Evolutionary conservation across 2,329 filamentous ascomycete species (phyloP).

Genomic region (Tolypocladium nubicola): DNA sequence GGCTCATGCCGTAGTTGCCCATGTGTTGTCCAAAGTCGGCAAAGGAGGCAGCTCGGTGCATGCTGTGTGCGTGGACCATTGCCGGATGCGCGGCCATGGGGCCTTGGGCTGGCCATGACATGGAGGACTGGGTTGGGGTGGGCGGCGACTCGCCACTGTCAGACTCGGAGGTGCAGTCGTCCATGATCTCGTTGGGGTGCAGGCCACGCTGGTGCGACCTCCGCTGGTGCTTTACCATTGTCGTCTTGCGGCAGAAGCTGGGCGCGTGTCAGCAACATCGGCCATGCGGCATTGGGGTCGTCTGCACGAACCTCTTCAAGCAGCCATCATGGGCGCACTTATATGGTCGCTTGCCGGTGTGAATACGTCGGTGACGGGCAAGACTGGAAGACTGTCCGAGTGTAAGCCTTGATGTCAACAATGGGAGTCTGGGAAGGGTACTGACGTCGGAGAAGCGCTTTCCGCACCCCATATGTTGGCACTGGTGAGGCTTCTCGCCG

Average conservation of each 20-base stretch:
- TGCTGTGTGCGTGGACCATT: constrained; percentile 24
- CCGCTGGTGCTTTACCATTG: constrained; percentile 58
- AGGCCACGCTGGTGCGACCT: constrained; percentile 50
- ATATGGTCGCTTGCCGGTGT: constrained; percentile 57
- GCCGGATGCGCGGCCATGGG: constrained; percentile 27
- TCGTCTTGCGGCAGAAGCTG: constrained; percentile 64
- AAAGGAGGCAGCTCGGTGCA: constrained; percentile 45
- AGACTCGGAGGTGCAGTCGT: constrained; percentile 46
- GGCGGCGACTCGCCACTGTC: constrained; percentile 48
- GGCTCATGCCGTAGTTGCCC: constrained; percentile 29
- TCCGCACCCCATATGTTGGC: constrained; percentile 52
- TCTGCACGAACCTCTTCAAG: constrained; percentile 41
- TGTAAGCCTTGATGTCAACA: not conserved
- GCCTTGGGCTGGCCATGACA: constrained; percentile 39
- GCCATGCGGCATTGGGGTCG: no score
- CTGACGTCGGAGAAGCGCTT: constrained; percentile 62
- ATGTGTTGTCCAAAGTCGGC: constrained; percentile 43
- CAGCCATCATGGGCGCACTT: constrained; percentile 52
- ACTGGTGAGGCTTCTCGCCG: constrained; percentile 62
- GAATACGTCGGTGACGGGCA: constrained; percentile 53
- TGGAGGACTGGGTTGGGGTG: constrained; percentile 42
- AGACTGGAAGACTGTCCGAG: constrained; percentile 48
- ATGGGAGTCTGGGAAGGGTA: constrained; percentile 4
- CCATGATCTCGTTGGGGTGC: constrained; percentile 41
- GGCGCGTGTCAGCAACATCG: constrained; percentile 8